Conservation (phyloP, 2,329 filamentous ascomycete species). For the Chrysosporium keratinophilum region DNA sequence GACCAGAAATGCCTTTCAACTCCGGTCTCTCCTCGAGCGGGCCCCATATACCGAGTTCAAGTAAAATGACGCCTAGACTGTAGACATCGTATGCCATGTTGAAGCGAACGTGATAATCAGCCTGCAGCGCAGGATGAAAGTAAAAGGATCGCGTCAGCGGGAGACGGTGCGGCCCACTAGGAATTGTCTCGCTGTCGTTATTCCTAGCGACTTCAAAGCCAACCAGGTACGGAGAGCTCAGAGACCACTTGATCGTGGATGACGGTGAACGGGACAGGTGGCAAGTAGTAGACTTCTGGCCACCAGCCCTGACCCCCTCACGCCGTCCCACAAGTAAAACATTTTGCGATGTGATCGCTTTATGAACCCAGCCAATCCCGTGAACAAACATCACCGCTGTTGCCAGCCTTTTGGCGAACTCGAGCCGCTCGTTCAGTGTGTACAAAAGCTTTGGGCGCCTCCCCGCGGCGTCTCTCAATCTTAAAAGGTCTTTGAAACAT, state of each 20-base stretch:
- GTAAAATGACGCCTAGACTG: neutral
- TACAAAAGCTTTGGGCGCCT: neutral
- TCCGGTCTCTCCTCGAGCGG: neutral
- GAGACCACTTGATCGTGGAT: neutral
- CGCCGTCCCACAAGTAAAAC: neutral
- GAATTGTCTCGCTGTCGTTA: neutral
- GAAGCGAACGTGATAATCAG: neutral
- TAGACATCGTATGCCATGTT: neutral
- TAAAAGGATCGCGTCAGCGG: neutral
- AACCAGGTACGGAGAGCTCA: neutral
- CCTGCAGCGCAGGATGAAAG: neutral
- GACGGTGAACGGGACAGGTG: neutral
- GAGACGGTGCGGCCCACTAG: neutral
- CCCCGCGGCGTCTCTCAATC: neutral
- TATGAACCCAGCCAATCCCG: neutral
- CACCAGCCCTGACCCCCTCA: neutral
- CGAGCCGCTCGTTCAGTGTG: neutral
- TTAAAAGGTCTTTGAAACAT: neutral
- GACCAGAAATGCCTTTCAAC: neutral
- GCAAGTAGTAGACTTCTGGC: neutral
- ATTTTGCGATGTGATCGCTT: neutral
- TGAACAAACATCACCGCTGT: neutral
- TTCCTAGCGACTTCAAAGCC: neutral
- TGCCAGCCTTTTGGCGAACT: neutral
- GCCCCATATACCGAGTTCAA: neutral